Conservation (phyloP, 192 early-diverging fungal genomes). For the Rhizoclosmatium globosum region DNA sequence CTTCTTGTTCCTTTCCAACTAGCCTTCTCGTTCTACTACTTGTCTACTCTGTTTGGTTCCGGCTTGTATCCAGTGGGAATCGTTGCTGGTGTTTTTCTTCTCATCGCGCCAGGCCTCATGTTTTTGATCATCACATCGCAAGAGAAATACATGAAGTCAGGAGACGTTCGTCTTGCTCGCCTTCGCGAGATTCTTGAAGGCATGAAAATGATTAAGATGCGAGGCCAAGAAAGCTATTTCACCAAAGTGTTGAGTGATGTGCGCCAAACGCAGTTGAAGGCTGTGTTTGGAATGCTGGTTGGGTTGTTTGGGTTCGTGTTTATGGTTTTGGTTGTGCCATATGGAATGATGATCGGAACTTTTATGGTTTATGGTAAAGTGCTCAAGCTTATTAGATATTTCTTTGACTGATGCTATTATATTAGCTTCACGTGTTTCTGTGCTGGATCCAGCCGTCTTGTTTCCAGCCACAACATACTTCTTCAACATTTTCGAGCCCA, state of each 20-base stretch:
- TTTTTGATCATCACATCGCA: conserved; percentile 17
- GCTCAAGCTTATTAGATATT: neutral
- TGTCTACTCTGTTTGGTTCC: conserved; percentile 40
- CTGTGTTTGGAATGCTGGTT: neutral
- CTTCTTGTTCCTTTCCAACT: conserved; percentile 37
- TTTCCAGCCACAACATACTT: conserved; percentile 68
- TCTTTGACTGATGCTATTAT: neutral
- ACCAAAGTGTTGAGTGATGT: conserved; percentile 1
- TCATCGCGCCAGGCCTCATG: conserved; percentile 26
- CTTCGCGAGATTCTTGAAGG: conserved; percentile 43
- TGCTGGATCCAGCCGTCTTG: conserved; percentile 56
- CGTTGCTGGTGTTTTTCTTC: conserved; percentile 27
- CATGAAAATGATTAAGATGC: conserved; percentile 45
- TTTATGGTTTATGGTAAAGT: conserved; percentile 22
- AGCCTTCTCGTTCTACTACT: conserved; percentile 36
- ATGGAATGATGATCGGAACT: conserved; percentile 26
- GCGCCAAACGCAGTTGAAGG: neutral
- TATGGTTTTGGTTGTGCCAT: conserved; percentile 3
- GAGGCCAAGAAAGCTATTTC: conserved; percentile 37
- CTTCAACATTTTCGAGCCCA: conserved; percentile 61
- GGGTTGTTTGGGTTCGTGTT: neutral
- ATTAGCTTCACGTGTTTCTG: neutral
- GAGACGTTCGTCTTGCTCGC: conserved; percentile 39
- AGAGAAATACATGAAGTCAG: conserved; percentile 20
- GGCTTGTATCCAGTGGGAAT: conserved; percentile 41